Evolutionary conservation across 306 rosid species (phyloP).

Genomic region (Sophora flavescens): DNA sequence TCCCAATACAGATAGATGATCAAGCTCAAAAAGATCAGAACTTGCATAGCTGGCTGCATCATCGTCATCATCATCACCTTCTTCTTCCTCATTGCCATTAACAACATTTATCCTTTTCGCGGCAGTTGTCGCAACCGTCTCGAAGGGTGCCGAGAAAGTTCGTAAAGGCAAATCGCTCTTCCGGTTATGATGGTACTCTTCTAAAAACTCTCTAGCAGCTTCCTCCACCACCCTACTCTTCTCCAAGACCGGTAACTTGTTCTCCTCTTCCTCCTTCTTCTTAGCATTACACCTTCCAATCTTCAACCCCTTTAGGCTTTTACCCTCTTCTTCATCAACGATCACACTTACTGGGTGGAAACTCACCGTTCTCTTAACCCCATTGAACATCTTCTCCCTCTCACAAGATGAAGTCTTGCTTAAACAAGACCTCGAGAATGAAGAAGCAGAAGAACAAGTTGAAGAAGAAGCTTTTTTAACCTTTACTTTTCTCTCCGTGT

Average conservation of each 20-base stretch:
- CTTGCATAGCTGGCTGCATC: constrained; percentile 81
- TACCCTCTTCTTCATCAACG: constrained; percentile 67
- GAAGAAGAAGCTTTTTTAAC: constrained; percentile 40
- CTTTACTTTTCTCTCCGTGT: constrained; percentile 44
- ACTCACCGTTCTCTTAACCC: constrained; percentile 66
- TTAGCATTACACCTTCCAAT: constrained; percentile 49
- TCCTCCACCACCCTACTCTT: constrained; percentile 46
- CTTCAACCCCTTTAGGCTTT: constrained; percentile 58
- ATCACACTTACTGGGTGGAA: constrained; percentile 77
- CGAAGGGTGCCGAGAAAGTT: too few species aligned
- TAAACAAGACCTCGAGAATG: constrained; percentile 82
- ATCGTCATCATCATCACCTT: constrained; percentile 45
- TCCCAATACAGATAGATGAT: constrained; percentile 64
- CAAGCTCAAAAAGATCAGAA: constrained; percentile 96
- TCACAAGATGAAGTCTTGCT: constrained; percentile 65
- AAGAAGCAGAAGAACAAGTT: constrained; percentile 71
- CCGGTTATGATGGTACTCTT: constrained; percentile 55
- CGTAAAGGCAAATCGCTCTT: constrained; percentile 47
- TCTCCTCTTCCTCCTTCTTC: constrained; percentile 51
- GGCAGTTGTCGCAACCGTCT: too few species aligned
- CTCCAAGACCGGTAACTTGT: background rate
- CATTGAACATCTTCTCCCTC: constrained; percentile 53
- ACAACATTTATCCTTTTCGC: too few species aligned
- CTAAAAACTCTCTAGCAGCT: constrained; percentile 60
- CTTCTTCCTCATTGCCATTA: background rate